These are phyloP conservation scores for Ustilago vetiveriae DNA, from an alignment of 1,284 basidiomycete genomes.

Conservation along the genomic window DNA sequence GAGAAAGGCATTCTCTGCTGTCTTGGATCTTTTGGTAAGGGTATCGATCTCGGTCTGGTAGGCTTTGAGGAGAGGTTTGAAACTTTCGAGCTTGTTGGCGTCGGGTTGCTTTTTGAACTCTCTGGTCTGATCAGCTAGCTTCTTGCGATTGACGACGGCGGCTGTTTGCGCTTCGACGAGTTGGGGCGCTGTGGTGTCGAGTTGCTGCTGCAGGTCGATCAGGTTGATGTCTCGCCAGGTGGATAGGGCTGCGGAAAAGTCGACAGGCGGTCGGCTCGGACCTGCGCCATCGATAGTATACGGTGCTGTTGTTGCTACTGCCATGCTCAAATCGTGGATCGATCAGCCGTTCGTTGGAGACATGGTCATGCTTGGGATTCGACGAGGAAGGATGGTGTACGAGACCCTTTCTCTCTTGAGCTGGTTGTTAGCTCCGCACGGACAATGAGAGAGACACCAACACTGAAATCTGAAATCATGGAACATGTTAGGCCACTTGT, in stretches of 20 bases:
- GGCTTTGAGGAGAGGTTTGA: constrained; percentile 61
- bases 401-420: not conserved
- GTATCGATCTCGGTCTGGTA: constrained; percentile 97
- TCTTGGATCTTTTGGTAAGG: constrained; percentile 88
- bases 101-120: constrained; percentile 61
- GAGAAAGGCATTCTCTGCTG: constrained; percentile 90
- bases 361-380: not conserved
- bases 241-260: constrained; percentile 51
- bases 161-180: constrained; percentile 53
- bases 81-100: constrained; percentile 49
- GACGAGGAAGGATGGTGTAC: not conserved
- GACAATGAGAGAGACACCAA: too few species aligned
- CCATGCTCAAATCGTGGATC: constrained; percentile 5
- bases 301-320: constrained; percentile 10
- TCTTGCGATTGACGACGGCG: constrained; percentile 56
- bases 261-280: constrained; percentile 28
- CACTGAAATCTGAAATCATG: too few species aligned
- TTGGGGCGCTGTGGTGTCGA: constrained; percentile 33
- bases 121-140: constrained; percentile 61
- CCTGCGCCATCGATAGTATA: constrained; percentile 26
- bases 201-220: constrained; percentile 36
- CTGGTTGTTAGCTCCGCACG: not conserved
- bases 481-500: not conserved
- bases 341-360: not conserved
- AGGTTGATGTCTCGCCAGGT: constrained; percentile 55